These are phyloP conservation scores for Paecilomyces fulvus DNA, from an alignment of 2,329 filamentous ascomycete genomes.

Conservation along the genomic window DNA sequence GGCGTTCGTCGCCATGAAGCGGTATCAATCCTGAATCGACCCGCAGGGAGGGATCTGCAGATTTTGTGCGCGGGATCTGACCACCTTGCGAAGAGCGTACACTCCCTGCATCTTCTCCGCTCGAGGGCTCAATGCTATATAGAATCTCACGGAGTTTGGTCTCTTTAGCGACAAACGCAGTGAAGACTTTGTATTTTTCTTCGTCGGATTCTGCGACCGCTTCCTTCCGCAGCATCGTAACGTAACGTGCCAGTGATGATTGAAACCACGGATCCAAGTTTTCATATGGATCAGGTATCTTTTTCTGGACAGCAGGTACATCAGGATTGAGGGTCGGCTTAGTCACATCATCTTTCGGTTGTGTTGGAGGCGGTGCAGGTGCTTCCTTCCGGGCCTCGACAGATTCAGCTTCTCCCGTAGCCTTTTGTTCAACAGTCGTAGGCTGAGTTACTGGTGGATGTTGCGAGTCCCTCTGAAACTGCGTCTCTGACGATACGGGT, in stretches of 20 bases:
- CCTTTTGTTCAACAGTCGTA: neutral
- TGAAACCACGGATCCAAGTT: conserved; percentile 51
- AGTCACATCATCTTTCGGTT: conserved; percentile 1
- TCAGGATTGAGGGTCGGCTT: conserved; percentile 3
- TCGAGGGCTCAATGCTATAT: conserved; percentile 36
- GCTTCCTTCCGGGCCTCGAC: neutral
- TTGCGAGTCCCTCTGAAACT: neutral
- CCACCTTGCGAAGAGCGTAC: neutral
- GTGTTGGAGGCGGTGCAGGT: conserved; percentile 1
- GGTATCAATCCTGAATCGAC: conserved; percentile 27
- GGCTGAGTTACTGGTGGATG: neutral
- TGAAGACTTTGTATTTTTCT: conserved; percentile 47
- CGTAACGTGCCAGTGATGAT: conserved; percentile 47
- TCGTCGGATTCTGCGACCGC: conserved; percentile 39
- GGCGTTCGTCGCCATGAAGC: conserved; percentile 11
- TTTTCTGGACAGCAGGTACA: conserved; percentile 5
- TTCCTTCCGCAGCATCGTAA: conserved; percentile 47
- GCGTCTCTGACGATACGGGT: too few relatives aligned
- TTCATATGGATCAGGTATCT: conserved; percentile 36
- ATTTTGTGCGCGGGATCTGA: neutral
- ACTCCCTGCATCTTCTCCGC: conserved; percentile 7
- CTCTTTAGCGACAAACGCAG: conserved; percentile 41
- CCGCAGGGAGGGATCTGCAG: conserved; percentile 3
- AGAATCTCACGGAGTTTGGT: conserved; percentile 39
- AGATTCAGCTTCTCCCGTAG: neutral